phyloP scores from a whole-genome alignment of 2,329 filamentous ascomycete genomes.

The Waltergamsia citrina region DNA sequence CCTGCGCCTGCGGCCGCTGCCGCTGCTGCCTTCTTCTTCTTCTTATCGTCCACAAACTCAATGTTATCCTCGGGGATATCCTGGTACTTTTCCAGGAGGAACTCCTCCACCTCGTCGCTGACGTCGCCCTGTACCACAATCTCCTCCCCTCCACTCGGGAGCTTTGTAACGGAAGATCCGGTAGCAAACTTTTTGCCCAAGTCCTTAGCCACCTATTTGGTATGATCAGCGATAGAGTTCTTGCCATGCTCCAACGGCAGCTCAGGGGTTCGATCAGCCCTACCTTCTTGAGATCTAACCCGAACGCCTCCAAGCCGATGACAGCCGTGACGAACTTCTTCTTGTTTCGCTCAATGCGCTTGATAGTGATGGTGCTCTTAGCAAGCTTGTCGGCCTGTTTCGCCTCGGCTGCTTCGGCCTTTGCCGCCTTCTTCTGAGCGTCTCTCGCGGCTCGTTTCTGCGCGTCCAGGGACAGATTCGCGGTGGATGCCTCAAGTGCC shows the following conservation, averaged over 20 bases:
- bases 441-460: conserved; percentile 95
- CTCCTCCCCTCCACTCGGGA: conserved; percentile 78
- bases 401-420: conserved; percentile 78
- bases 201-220: conserved; percentile 66
- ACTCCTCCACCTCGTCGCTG: conserved; percentile 89
- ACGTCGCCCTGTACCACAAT: conserved; percentile 97
- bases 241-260: background rate
- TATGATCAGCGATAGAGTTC: background rate
- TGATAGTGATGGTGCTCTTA: conserved; percentile 77
- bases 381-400: conserved; percentile 78
- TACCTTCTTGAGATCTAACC: conserved; percentile 84
- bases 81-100: conserved; percentile 79
- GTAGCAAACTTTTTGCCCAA: conserved; percentile 98
- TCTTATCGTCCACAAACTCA: conserved; percentile 91
- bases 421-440: conserved; percentile 91
- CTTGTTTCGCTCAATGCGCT: conserved; percentile 97
- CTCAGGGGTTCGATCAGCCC: conserved; percentile 1
- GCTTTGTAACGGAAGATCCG: conserved; percentile 84
- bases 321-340: conserved; percentile 93
- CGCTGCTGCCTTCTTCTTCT: conserved; percentile 62
- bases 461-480: conserved; percentile 78
- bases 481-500: conserved; percentile 74
- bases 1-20: background rate
- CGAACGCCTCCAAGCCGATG: conserved; percentile 82
- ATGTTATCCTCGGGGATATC: conserved; percentile 92